Evolutionary conservation across 164 flowering plant genomes (phyloP).

Genomic region (Chloranthus sessilifolius): DNA sequence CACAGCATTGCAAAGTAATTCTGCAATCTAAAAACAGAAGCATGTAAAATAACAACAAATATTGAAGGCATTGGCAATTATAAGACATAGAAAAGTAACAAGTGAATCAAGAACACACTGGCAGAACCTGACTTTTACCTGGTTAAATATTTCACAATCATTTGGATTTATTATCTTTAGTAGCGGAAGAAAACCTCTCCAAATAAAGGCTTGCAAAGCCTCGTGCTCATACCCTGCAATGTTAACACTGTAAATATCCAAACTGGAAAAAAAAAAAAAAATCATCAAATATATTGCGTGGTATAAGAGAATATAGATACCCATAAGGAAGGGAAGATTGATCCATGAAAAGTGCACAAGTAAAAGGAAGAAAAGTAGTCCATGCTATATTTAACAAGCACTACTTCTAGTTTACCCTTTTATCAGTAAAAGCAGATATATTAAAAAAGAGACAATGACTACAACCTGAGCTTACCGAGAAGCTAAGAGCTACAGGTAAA

Average conservation of each 20-base stretch:
- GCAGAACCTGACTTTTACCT: conserved; percentile 34
- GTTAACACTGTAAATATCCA: conserved; percentile 8
- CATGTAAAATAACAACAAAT: background rate
- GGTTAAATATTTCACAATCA: conserved; percentile 46
- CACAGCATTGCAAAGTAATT: conserved; percentile 50
- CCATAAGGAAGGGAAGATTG: too few species aligned
- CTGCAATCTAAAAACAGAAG: conserved; percentile 42
- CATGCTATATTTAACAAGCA: too few species aligned
- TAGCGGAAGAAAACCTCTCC: conserved; percentile 58
- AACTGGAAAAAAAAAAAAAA: background rate
- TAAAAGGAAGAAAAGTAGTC: too few species aligned
- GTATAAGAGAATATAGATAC: too few species aligned
- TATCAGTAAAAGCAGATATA: too few species aligned
- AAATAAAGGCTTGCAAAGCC: conserved; percentile 34
- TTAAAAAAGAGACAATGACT: too few species aligned
- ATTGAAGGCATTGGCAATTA: background rate
- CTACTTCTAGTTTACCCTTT: too few species aligned
- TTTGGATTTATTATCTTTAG: conserved; percentile 32
- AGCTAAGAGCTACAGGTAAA: too few species aligned
- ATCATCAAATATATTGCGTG: too few species aligned
- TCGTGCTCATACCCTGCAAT: conserved; percentile 22
- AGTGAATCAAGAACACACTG: background rate
- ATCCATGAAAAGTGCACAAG: too few species aligned
- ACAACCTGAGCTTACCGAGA: too few species aligned
- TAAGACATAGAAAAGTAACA: background rate